phyloP scores from a whole-genome alignment of 129 eudicot species.

The Helichrysum umbraculigerum region DNA sequence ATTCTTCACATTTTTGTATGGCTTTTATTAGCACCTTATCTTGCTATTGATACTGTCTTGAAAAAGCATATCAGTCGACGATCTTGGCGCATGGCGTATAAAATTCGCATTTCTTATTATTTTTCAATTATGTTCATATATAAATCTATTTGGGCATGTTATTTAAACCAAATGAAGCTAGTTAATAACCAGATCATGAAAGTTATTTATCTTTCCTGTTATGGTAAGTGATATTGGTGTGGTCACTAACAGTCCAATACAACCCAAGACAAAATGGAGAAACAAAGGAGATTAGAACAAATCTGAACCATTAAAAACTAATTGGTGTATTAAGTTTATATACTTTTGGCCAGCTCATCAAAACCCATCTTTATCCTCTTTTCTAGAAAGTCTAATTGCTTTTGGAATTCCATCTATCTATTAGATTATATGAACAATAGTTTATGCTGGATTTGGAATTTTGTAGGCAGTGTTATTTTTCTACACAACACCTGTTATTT shows the following conservation, averaged over 20 bases:
- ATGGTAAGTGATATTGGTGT: slow-evolving; percentile 26
- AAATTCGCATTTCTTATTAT: neutral
- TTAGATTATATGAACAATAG: neutral
- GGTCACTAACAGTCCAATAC: slow-evolving; percentile 11
- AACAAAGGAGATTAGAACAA: slow-evolving; percentile 11
- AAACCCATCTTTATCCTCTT: slow-evolving; percentile 30
- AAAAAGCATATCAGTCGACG: slow-evolving; percentile 23
- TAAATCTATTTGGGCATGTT: neutral
- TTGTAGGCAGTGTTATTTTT: slow-evolving; percentile 8
- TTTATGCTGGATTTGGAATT: slow-evolving; percentile 15
- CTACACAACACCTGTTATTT: neutral
- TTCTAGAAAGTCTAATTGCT: slow-evolving; percentile 30
- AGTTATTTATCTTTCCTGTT: slow-evolving; percentile 32
- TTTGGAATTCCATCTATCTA: slow-evolving; percentile 9
- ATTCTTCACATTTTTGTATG: slow-evolving; percentile 27
- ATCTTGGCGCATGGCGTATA: neutral
- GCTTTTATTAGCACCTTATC: slow-evolving; percentile 38
- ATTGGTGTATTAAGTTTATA: slow-evolving; percentile 23
- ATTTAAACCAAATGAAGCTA: slow-evolving; percentile 16
- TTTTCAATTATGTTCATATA: neutral
- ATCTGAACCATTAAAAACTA: slow-evolving; percentile 28
- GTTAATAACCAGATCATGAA: slow-evolving; percentile 20
- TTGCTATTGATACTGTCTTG: slow-evolving; percentile 31
- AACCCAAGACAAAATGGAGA: slow-evolving; percentile 14
- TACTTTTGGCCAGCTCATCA: slow-evolving; percentile 25